Base-by-base conservation (phyloP, 2,329 filamentous ascomycete species). In the Allantophomopsis cytisporea region DNA sequence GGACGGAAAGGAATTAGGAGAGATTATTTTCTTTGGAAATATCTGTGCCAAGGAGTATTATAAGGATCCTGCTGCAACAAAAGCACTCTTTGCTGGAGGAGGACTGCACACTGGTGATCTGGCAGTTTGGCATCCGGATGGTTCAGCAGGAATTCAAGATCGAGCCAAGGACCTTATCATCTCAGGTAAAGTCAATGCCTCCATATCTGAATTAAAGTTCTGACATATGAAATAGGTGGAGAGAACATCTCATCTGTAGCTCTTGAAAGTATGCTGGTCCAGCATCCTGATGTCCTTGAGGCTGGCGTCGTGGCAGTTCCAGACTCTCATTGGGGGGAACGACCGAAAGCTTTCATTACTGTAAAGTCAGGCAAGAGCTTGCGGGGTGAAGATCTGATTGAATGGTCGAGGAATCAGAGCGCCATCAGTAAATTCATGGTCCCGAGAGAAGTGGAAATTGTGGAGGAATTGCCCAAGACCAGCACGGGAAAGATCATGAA, bases 151-250 rank as follows among this genome's bases (percentile, higher is more conserved):
- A 64, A 94, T 98, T 46, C 66, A 93, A 42, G 91, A 98, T 60
- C 73, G 91, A 15, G 84, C 86, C 12, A 98, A 98, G 65, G 91
- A 98, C 56, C 95, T 98, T 39, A 98, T 98, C 53, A 98, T 98
- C 46, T 93, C 84, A 39, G 84, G 83, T 84, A 65, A 49, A 58
- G 37, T 35, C 5, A 21, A 28, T 33, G 17, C 14, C 39, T 31
- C 33, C 30, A 35, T 34, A 21, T 13, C n/a, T 33, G n/a, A 11
- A 6, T 7, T 7, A 13, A n/a, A 17, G 7, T 20, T 18, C 14
- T 14, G 35, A 13, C 40, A 13, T 39, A 39, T 39, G 4, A 39
- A 18, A 37, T 41, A 85, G 88, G 89, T 36, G 91, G 91, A 41
- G 91, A 98, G 60, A 98, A 98, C 58, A 96, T 98, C 45, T 94